Evolutionary conservation across 768 basidiomycete species (phyloP).

Genomic region (Mycena latifolia): DNA sequence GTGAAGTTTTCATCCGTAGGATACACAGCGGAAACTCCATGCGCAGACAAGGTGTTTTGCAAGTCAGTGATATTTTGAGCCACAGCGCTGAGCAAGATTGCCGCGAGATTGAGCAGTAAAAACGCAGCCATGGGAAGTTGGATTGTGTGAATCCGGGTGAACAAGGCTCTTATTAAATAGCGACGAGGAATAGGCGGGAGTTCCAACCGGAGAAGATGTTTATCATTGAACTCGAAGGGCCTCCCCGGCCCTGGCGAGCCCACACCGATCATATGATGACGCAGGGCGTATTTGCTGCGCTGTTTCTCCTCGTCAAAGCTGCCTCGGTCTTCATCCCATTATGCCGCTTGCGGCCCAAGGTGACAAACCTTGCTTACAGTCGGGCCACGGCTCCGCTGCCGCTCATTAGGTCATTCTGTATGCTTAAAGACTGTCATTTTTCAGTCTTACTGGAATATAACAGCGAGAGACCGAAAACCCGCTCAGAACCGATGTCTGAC

Average conservation of each 20-base stretch:
- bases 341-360: conserved; percentile 26
- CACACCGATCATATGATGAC: conserved; percentile 21
- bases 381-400: conserved; percentile 16
- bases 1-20: conserved; percentile 21
- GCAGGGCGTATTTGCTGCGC: conserved; percentile 24
- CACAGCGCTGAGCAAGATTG: conserved; percentile 9
- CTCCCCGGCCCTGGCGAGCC: conserved; percentile 22
- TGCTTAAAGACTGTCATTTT: conserved; percentile 20
- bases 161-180: conserved; percentile 18
- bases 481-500: conserved; percentile 15
- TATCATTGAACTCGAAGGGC: conserved; percentile 23
- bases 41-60: conserved; percentile 22
- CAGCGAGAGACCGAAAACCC: conserved; percentile 15
- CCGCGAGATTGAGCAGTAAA: conserved; percentile 20
- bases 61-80: conserved; percentile 25
- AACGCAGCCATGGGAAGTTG: conserved; percentile 25
- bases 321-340: conserved; percentile 14
- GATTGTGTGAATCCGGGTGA: conserved; percentile 22
- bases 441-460: conserved; percentile 20
- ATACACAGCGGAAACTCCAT: conserved; percentile 30
- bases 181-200: conserved; percentile 20
- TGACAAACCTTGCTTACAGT: conserved; percentile 25
- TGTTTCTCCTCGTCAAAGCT: conserved; percentile 22
- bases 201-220: conserved; percentile 20
- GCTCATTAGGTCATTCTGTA: conserved; percentile 24